phyloP scores from a whole-genome alignment of 805 yeast genomes.

The Lipomyces chichibuensis region DNA sequence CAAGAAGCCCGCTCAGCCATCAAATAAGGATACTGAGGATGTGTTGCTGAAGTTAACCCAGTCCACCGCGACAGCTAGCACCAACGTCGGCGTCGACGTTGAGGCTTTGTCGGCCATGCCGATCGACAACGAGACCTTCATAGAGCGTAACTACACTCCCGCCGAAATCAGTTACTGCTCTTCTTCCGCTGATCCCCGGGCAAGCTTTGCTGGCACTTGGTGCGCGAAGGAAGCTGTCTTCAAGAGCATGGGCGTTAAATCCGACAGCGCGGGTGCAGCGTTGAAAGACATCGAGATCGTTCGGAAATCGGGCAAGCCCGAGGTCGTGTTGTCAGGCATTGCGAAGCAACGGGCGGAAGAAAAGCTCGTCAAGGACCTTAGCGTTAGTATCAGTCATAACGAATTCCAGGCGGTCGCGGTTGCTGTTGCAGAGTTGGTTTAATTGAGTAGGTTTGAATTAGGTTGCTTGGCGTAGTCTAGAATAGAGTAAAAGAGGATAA shows the following conservation, averaged over 20 bases:
- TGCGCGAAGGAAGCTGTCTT: conserved; percentile 99
- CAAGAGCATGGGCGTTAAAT: conserved; percentile 86
- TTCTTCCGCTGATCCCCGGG: conserved; percentile 72
- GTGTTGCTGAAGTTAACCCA: conserved; percentile 62
- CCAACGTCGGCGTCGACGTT: conserved; percentile 94
- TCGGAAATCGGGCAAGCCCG: conserved; percentile 75
- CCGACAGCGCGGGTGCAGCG: conserved; percentile 94
- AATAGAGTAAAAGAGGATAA: background rate
- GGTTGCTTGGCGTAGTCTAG: background rate
- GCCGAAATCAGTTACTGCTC: conserved; percentile 79
- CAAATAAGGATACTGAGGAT: conserved; percentile 58
- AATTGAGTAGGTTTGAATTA: background rate
- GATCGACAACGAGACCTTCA: conserved; percentile 83
- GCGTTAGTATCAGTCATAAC: conserved; percentile 92
- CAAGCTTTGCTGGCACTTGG: conserved; percentile 98
- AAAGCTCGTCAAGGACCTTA: conserved; percentile 70
- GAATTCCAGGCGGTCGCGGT: conserved; percentile 98
- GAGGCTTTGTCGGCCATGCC: conserved; percentile 83
- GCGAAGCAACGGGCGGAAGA: conserved; percentile 74
- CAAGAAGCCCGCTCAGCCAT: conserved; percentile 39
- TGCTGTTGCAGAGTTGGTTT: conserved; percentile 56
- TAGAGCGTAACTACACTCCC: conserved; percentile 88
- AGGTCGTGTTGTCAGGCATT: conserved; percentile 71
- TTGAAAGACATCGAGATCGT: conserved; percentile 86
- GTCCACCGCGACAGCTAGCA: conserved; percentile 46